Base-by-base conservation (phyloP, 352 stramenopile genomes). In the Nothophytophthora sp. region DNA sequence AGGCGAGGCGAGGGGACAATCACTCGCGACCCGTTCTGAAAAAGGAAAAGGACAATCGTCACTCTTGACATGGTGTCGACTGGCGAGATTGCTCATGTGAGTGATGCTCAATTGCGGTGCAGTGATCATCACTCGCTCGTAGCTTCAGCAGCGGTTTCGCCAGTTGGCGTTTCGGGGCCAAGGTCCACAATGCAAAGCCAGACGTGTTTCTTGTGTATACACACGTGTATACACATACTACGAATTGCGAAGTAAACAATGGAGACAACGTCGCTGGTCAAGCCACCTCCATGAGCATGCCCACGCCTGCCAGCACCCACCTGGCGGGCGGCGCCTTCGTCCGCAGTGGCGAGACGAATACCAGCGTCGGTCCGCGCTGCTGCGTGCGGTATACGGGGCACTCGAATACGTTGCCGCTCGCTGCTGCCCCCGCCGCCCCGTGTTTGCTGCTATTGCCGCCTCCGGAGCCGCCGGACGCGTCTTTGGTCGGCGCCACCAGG, bases 321-420 rank as follows among this genome's bases (percentile, higher is more conserved):
- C 97, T 97, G 23, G 88, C 73, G 18, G 85, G 70, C 5, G 86
- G 73, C 20, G 82, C 60, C 42, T 98, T 97, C 23, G 86, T 96
- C n/a, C 80, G 68, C 1, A 98, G 63, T 46, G 90, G 76, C 4
- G 90, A 87, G 33, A 76, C 77, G 55, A 97, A 98, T 12, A 98
- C 83, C 39, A 90, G 92, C 20, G 89, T 97, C 4, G 89, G 76
- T 3, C 89, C 90, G 36, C 91, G 81, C 60, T 96, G 80, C 45
- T 96, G 86, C 7, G 90, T 97, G 38, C 90, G 90, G 55, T 97
- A 98, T 32, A 97, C 88, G 6, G 90, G 91, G 45, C 91, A 98
- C 25, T 88, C 71, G 44, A 90, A 97, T 34, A 81, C 60, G 28
- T 70, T 81, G 29, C 16, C 51, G 13, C 50, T 35, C 3, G 15